These are phyloP conservation scores for Hericium alpestre DNA, from an alignment of 768 basidiomycete genomes.

Conservation along the genomic window DNA sequence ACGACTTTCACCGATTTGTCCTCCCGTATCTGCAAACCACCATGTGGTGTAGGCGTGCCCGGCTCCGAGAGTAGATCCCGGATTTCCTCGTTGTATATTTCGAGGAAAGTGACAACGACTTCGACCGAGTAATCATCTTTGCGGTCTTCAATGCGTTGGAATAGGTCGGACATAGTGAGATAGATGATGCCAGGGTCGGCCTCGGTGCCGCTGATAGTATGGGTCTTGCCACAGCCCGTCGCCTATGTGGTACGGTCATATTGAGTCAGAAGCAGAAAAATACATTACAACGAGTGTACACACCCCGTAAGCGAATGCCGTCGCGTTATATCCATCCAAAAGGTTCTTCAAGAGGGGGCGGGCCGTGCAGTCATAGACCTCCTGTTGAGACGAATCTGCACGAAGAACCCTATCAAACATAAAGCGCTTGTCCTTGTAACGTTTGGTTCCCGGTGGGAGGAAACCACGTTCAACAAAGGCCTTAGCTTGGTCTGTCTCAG, in stretches of 20 bases:
- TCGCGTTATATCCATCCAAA: slow-evolving; percentile 91
- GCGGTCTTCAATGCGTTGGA: slow-evolving; percentile 82
- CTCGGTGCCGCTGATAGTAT: slow-evolving; percentile 92
- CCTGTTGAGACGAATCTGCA: slow-evolving; percentile 68
- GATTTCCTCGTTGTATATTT: slow-evolving; percentile 99
- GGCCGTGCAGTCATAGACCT: slow-evolving; percentile 80
- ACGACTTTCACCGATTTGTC: slow-evolving; percentile 88
- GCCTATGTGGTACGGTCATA: slow-evolving; percentile 44
- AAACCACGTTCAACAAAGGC: slow-evolving; percentile 82
- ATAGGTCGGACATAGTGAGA: slow-evolving; percentile 93
- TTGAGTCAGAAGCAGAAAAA: not conserved
- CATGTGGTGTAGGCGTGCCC: slow-evolving; percentile 52
- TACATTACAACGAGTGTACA: slow-evolving; percentile 22
- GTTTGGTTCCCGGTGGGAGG: slow-evolving; percentile 75
- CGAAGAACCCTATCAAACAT: slow-evolving; percentile 94
- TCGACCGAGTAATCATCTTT: slow-evolving; percentile 78
- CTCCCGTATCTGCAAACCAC: slow-evolving; percentile 88
- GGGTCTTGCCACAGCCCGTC: slow-evolving; percentile 99
- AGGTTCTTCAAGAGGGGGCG: slow-evolving; percentile 77
- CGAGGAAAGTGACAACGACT: slow-evolving; percentile 89
- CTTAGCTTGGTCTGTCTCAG: slow-evolving; percentile 72
- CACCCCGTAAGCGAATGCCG: slow-evolving; percentile 97
- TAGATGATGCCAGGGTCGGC: slow-evolving; percentile 89
- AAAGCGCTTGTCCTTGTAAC: slow-evolving; percentile 94
- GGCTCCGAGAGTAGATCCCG: slow-evolving; percentile 84